phyloP scores from a whole-genome alignment of 306 rosid genomes.

The Abrus pulchellus region DNA sequence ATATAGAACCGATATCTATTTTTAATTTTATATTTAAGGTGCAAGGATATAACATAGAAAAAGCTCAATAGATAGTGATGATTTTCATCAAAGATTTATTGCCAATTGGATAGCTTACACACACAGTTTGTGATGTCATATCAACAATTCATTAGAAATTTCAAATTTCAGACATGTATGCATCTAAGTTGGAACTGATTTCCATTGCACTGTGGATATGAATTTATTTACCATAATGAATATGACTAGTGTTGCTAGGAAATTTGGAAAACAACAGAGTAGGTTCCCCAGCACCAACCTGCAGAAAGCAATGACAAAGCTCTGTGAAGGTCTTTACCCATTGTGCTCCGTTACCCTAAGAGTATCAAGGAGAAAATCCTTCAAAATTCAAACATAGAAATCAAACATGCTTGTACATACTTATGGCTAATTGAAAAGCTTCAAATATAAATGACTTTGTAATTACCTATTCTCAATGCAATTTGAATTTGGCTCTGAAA shows the following conservation, averaged over 20 bases:
- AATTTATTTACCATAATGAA: constrained; percentile 59
- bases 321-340: not conserved
- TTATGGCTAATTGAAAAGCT: too few relatives aligned
- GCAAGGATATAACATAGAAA: constrained; percentile 17
- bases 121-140: constrained; percentile 85
- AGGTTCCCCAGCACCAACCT: constrained; percentile 94
- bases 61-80: constrained; percentile 11
- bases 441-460: too few relatives aligned
- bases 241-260: constrained; percentile 62
- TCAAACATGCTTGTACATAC: too few relatives aligned
- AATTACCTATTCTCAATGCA: too few relatives aligned
- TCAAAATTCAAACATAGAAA: too few relatives aligned
- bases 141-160: constrained; percentile 79
- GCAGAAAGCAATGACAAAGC: constrained; percentile 50
- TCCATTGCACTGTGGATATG: constrained; percentile 52
- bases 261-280: constrained; percentile 82
- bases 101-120: constrained; percentile 56
- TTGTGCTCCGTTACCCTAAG: too few relatives aligned
- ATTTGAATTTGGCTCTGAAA: too few relatives aligned
- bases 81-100: constrained; percentile 24
- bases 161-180: constrained; percentile 72
- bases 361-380: too few relatives aligned
- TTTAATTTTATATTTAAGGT: constrained; percentile 28
- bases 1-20: not conserved
- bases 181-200: constrained; percentile 49